A percentile compares a stretch with the other conserved stretches of the same genome.
phyloP scores from a whole-genome alignment of 805 yeast species.

The Suhomyces xylopsoci region DNA sequence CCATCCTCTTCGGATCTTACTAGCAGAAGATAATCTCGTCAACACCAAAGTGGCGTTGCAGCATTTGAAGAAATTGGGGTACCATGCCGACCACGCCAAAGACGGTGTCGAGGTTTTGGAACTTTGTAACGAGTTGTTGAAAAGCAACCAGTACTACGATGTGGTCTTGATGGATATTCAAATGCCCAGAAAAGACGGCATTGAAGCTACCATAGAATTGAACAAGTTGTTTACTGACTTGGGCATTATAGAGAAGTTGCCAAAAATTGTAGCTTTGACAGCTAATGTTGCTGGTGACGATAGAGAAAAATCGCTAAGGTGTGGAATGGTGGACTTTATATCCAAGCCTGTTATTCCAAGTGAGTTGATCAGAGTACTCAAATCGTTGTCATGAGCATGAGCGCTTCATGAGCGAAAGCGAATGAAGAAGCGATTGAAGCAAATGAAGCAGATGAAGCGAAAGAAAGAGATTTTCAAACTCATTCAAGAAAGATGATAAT shows the following conservation, averaged over 20 bases:
- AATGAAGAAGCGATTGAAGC: no score
- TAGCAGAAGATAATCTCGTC: slow-evolving; percentile 56
- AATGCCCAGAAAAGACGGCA: slow-evolving; percentile 56
- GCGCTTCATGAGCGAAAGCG: no score
- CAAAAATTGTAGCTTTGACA: slow-evolving; percentile 46
- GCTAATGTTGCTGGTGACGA: slow-evolving; percentile 57
- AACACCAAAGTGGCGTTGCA: slow-evolving; percentile 50
- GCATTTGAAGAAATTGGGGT: slow-evolving; percentile 49
- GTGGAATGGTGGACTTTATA: slow-evolving; percentile 53
- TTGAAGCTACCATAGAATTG: slow-evolving; percentile 45
- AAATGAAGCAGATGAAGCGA: no score
- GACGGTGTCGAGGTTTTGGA: slow-evolving; percentile 48
- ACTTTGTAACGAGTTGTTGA: slow-evolving; percentile 25
- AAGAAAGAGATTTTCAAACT: no score
- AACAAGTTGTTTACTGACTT: slow-evolving; percentile 24
- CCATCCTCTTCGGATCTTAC: slow-evolving; percentile 44
- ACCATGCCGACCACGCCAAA: slow-evolving; percentile 49
- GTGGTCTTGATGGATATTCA: slow-evolving; percentile 57
- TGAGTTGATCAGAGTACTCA: slow-evolving; percentile 37
- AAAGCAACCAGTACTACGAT: slow-evolving; percentile 38
- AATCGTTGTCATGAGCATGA: no score
- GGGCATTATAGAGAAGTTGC: slow-evolving; percentile 18
- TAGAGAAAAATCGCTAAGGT: slow-evolving; percentile 41
- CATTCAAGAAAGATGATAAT: no score
- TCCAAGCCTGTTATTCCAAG: slow-evolving; percentile 53